A percentile compares a stretch with the other conserved stretches of the same genome.
phyloP scores from a whole-genome alignment of 768 basidiomycete genomes.

The Phylloporus arenicola region DNA sequence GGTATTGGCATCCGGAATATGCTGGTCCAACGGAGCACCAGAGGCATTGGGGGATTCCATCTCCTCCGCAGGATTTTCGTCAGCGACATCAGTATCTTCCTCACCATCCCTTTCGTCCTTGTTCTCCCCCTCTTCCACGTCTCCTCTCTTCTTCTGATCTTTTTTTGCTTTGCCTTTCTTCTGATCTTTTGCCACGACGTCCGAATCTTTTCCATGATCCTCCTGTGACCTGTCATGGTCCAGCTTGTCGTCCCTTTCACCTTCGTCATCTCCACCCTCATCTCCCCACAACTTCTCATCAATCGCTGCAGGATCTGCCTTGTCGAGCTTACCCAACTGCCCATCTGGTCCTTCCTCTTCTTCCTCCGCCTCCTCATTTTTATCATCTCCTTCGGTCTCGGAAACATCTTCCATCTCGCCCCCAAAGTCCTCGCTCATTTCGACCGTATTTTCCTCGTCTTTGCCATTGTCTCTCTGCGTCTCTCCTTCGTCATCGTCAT shows the following conservation, averaged over 20 bases:
- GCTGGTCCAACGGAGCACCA: slow-evolving; percentile 70
- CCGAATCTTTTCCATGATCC: slow-evolving; percentile 44
- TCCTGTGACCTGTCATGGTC: slow-evolving; percentile 56
- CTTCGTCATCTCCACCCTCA: slow-evolving; percentile 55
- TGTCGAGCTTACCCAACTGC: slow-evolving; percentile 75
- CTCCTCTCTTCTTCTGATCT: slow-evolving; percentile 32
- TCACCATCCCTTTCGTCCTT: slow-evolving; percentile 28
- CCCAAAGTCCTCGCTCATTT: slow-evolving; percentile 88
- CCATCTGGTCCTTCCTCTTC: slow-evolving; percentile 69
- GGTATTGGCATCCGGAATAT: slow-evolving; percentile 71
- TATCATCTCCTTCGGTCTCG: slow-evolving; percentile 41
- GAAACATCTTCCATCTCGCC: slow-evolving; percentile 82
- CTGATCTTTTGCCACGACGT: slow-evolving; percentile 77
- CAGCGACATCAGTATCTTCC: slow-evolving; percentile 10
- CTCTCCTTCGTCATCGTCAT: slow-evolving; percentile 38
- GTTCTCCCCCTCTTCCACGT: slow-evolving; percentile 24
- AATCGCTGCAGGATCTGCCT: slow-evolving; percentile 73
- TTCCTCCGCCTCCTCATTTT: slow-evolving; percentile 46
- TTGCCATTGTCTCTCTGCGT: slow-evolving; percentile 36
- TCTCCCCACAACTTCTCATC: slow-evolving; percentile 99
- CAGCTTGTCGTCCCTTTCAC: slow-evolving; percentile 45
- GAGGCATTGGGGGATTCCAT: slow-evolving; percentile 43
- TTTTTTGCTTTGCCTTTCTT: slow-evolving; percentile 31
- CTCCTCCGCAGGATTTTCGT: slow-evolving; percentile 38
- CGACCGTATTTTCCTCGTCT: slow-evolving; percentile 73